Conservation (phyloP, 2,329 filamentous ascomycete genomes). For the Pseudogymnoascus sp. region DNA sequence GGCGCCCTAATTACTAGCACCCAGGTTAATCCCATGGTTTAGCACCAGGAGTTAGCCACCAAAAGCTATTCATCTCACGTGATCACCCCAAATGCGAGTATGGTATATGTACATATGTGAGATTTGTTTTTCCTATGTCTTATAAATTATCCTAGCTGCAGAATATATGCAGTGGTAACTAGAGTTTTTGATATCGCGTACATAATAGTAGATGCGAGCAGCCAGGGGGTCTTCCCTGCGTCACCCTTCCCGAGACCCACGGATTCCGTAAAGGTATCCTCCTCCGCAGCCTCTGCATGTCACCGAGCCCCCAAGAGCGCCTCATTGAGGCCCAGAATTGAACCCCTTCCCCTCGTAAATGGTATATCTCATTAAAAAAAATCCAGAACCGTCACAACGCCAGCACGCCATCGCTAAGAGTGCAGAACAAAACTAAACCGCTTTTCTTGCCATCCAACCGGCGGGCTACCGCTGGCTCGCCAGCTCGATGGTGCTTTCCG, state of each 20-base stretch:
- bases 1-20: not conserved
- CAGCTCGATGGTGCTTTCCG: not conserved
- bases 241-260: not conserved
- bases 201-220: not conserved
- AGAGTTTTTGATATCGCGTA: not conserved
- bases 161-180: not conserved
- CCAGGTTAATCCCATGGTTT: not conserved
- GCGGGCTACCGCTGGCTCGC: not conserved
- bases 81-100: too few relatives aligned
- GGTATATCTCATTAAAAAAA: constrained; percentile 1
- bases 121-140: not conserved
- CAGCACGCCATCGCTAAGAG: constrained; percentile 2
- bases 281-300: not conserved
- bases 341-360: not conserved
- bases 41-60: not conserved
- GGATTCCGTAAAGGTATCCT: not conserved
- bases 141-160: not conserved
- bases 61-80: not conserved
- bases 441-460: not conserved
- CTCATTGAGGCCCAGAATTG: not conserved
- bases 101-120: not conserved
- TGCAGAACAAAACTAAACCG: not conserved
- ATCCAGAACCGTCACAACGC: not conserved
- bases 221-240: not conserved
- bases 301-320: not conserved